Base-by-base conservation (phyloP, 2,329 filamentous ascomycete species). In the Graphium sp. region DNA sequence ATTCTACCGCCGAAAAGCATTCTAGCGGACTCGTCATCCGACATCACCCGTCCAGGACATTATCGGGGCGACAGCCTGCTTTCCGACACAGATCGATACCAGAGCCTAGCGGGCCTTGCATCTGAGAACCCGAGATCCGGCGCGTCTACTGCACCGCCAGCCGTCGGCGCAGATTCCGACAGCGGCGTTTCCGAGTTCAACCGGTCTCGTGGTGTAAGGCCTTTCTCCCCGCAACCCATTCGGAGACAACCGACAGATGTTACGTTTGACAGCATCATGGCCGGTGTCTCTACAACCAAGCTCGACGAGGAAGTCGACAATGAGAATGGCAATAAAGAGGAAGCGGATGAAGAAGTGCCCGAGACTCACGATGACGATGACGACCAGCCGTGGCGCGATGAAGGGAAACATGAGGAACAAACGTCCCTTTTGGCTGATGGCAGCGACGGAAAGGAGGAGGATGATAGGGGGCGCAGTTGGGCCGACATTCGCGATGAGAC, bases 1-100 rank as follows among this genome's bases (percentile, higher is more conserved):
- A 74, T 75, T 37, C 48, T 75, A 26, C 68, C 69, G 22, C 65
- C 68, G 9, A 70, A 66, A 47, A 72, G 66, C 41, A 75, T 75
- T 39, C 59, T 75, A 5, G 62, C 65, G 22, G 66, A 70, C 37
- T 41, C 52, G 5, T 50, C 47, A 2, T 55, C 57, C 5, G 55
- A 60, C 32, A 41, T 39, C 36, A 45, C 45, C 29, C 41, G 44
- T 33, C 36, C 31, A 13, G 41, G 47, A 10, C 57, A 66, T 35
- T 47, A 45, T 18, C 56, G 67, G 18, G 52, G 56, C 14, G 69
- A 74, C 40, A 72, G 65, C 40, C 49, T 74, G 31, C 48, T 67
- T 6, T 55, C 61, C 30, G 61, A 65, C 17, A 41, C 50, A 11
- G 58, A 66, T 5, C 52, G 56, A 10, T 74, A 74, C 39, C 69